Conservation (phyloP, 1,284 basidiomycete genomes). For the Ustilago bromivora region DNA sequence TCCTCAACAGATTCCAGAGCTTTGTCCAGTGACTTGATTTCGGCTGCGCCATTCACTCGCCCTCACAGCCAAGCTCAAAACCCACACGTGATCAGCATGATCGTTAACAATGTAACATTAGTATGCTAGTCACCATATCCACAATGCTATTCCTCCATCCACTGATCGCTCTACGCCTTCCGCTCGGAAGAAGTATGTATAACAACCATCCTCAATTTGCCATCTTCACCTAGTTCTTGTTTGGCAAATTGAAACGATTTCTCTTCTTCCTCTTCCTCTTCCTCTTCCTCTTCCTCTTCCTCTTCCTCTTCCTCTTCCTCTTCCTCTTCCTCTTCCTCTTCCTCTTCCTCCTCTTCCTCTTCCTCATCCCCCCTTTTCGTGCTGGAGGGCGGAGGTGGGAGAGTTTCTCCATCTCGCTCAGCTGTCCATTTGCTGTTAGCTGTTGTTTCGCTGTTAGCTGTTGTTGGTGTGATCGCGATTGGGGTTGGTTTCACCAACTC, state of each 20-base stretch:
- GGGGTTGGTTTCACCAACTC: constrained; percentile 6
- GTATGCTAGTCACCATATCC: no score
- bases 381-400: neutral
- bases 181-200: constrained; percentile 16
- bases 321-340: neutral
- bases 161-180: neutral
- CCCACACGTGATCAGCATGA: no score
- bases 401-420: constrained; percentile 30
- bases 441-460: neutral
- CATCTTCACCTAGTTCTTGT: constrained; percentile 25
- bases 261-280: constrained; percentile 1
- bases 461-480: neutral
- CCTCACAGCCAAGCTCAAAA: no score
- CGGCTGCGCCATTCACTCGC: no score
- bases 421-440: constrained; percentile 13
- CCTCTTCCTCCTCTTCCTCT: neutral
- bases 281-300: constrained; percentile 3
- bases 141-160: neutral
- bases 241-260: constrained; percentile 26
- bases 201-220: constrained; percentile 27
- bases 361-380: neutral
- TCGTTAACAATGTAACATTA: no score
- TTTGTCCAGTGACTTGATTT: no score
- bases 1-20: no score
- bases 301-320: constrained; percentile 3